Percentiles rank a stretch among this genome's conserved stretches.
Evolutionary conservation across 2,329 filamentous ascomycete genomes (phyloP).

Genomic region (Diaporthe australafricana): DNA sequence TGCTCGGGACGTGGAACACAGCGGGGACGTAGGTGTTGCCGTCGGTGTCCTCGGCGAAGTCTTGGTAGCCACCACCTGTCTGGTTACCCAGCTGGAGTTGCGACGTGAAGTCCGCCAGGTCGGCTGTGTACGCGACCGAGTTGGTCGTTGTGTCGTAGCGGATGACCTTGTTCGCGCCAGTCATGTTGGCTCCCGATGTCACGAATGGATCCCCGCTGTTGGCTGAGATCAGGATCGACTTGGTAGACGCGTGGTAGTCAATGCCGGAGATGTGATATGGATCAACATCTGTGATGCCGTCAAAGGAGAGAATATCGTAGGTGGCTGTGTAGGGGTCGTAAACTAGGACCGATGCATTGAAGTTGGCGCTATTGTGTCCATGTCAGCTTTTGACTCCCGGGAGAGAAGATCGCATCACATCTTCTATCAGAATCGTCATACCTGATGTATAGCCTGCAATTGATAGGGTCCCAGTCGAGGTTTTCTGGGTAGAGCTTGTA

Average conservation of each 20-base stretch:
- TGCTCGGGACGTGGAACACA: not conserved
- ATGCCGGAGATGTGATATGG: not conserved
- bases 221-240: not conserved
- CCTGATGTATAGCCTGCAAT: conserved; percentile 2
- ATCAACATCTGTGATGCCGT: not conserved
- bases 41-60: not conserved
- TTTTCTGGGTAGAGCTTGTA: conserved; percentile 7
- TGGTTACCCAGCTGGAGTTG: not conserved
- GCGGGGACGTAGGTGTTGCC: not conserved
- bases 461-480: not conserved
- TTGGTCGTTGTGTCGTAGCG: not conserved
- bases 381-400: no score
- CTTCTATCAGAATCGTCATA: no score
- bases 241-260: not conserved
- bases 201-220: conserved; percentile 5
- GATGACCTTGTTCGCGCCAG: not conserved
- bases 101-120: not conserved
- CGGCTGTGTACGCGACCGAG: not conserved
- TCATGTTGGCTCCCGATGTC: not conserved
- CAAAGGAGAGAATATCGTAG: not conserved
- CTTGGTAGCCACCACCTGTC: not conserved
- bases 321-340: not conserved
- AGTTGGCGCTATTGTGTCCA: no score
- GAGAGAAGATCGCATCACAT: no score
- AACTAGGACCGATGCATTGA: not conserved